These are phyloP conservation scores for Melastoma candidum DNA, from an alignment of 441 rosid genomes.

Conservation along the genomic window DNA sequence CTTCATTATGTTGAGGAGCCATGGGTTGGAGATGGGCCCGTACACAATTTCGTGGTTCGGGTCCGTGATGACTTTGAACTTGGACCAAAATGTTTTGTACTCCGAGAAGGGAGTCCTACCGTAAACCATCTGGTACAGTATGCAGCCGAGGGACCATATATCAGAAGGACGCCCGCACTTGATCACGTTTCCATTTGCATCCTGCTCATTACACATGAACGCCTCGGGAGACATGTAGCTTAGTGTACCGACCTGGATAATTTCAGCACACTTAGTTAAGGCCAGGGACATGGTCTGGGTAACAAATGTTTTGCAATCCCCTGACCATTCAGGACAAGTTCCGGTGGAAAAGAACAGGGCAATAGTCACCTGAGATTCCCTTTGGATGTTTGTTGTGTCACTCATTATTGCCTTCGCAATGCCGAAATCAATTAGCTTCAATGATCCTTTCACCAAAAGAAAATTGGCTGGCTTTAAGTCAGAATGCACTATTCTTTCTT, in stretches of 20 bases:
- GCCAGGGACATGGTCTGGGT: neutral
- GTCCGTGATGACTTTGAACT: conserved; percentile 94
- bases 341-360: no score
- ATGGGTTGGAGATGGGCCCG: conserved; percentile 61
- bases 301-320: neutral
- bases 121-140: conserved; percentile 97
- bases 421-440: conserved; percentile 97
- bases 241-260: conserved; percentile 78
- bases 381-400: conserved; percentile 91
- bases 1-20: conserved; percentile 94
- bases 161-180: conserved; percentile 97
- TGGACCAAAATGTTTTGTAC: conserved; percentile 94
- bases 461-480: conserved; percentile 99
- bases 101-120: conserved; percentile 95
- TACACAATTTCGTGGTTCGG: conserved; percentile 74
- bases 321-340: no score
- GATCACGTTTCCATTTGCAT: conserved; percentile 75
- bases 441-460: conserved; percentile 88
- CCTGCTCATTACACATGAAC: conserved; percentile 92
- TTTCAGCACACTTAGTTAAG: neutral
- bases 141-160: conserved; percentile 99
- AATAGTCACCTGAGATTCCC: conserved; percentile 84
- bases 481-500: conserved; percentile 95
- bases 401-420: conserved; percentile 96
- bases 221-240: conserved; percentile 99